Evolutionary conservation across 2,329 filamentous ascomycete species (phyloP).

Genomic region (Curvularia eragrostidis): DNA sequence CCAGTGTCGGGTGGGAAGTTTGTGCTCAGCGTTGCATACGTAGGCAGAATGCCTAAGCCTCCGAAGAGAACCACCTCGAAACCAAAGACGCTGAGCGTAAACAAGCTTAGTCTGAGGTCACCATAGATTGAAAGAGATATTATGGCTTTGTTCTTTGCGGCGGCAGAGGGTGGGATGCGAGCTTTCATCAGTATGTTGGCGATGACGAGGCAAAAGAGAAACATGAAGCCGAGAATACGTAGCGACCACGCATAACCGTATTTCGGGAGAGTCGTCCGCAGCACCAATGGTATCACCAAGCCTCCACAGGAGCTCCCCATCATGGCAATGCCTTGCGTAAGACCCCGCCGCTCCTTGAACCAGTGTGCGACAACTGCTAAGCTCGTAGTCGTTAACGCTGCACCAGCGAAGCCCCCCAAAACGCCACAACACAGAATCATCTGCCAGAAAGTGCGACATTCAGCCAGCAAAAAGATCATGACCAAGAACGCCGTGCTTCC

Average conservation of each 20-base stretch:
- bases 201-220: conserved; percentile 41
- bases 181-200: conserved; percentile 47
- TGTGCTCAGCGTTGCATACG: conserved; percentile 50
- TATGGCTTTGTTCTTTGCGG: conserved; percentile 44
- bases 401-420: conserved; percentile 49
- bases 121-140: conserved; percentile 46
- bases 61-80: conserved; percentile 53
- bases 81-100: conserved; percentile 45
- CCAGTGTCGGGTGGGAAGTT: conserved; percentile 43
- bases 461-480: conserved; percentile 44
- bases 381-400: conserved; percentile 49
- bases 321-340: conserved; percentile 51
- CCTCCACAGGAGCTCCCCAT: conserved; percentile 47
- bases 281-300: conserved; percentile 47
- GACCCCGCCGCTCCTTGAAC: conserved; percentile 48
- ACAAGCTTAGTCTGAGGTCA: conserved; percentile 44
- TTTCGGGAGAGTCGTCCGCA: conserved; percentile 41
- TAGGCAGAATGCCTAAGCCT: conserved; percentile 48
- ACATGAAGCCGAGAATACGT: conserved; percentile 50
- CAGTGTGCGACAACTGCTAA: conserved; percentile 49
- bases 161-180: conserved; percentile 40
- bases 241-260: conserved; percentile 50
- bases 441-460: conserved; percentile 51
- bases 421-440: conserved; percentile 52
- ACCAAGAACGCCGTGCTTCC: conserved; percentile 37